Percentiles rank a stretch among this genome's conserved stretches.
These are phyloP conservation scores for Fistulifera pelliculosa DNA, from an alignment of 108 stramenopile genomes.

Conservation along the genomic window DNA sequence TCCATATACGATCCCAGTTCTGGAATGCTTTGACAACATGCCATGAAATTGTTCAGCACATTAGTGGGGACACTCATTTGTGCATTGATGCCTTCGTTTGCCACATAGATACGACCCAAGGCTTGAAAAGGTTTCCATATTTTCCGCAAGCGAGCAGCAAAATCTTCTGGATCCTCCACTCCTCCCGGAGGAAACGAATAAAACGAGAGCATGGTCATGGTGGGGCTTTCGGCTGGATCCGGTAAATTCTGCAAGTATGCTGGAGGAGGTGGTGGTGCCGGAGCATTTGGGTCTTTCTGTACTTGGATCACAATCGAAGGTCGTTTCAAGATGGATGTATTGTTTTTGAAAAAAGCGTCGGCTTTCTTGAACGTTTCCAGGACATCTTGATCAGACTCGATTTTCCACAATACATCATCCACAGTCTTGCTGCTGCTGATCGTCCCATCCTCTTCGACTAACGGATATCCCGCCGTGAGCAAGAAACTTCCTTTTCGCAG, in stretches of 20 bases:
- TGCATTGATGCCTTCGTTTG: slow-evolving; percentile 92
- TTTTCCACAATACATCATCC: slow-evolving; percentile 24
- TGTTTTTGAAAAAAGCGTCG: slow-evolving; percentile 40
- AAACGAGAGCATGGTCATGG: slow-evolving; percentile 87
- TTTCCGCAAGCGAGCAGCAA: slow-evolving; percentile 42
- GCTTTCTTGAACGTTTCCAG: slow-evolving; percentile 47
- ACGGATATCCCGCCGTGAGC: slow-evolving; percentile 52
- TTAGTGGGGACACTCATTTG: slow-evolving; percentile 95
- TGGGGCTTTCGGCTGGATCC: slow-evolving; percentile 50
- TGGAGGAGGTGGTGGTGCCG: slow-evolving; percentile 64
- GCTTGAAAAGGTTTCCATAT: slow-evolving; percentile 82
- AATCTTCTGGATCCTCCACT: slow-evolving; percentile 59
- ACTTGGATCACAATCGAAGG: slow-evolving; percentile 70
- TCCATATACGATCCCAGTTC: slow-evolving; percentile 76
- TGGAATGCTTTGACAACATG: slow-evolving; percentile 46
- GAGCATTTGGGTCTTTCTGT: slow-evolving; percentile 74
- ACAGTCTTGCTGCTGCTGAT: slow-evolving; percentile 10
- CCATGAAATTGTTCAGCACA: slow-evolving; percentile 52
- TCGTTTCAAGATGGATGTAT: slow-evolving; percentile 33
- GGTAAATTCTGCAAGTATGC: slow-evolving; percentile 57
- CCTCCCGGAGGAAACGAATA: slow-evolving; percentile 72
- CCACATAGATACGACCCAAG: slow-evolving; percentile 90
- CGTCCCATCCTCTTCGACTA: slow-evolving; percentile 45
- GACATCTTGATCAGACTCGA: slow-evolving; percentile 66
- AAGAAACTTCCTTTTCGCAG: slow-evolving; percentile 62